These are phyloP conservation scores for Graphilbum ipis-grandicollis DNA, from an alignment of 2,329 filamentous ascomycete species.

Conservation along the genomic window DNA sequence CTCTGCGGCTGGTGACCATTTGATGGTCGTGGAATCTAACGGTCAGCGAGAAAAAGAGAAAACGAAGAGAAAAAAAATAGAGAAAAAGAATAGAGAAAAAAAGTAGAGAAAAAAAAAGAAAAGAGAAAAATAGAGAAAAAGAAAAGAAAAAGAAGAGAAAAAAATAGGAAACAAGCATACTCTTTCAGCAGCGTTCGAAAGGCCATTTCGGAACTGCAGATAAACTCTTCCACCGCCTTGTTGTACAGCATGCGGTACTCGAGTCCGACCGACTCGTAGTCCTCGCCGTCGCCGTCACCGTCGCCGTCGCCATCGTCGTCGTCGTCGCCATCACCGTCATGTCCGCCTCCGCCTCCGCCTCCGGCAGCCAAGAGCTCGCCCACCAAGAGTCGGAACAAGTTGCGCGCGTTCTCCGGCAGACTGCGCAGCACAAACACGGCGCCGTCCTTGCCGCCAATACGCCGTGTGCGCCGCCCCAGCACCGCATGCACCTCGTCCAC, in stretches of 20 bases:
- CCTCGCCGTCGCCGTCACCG: constrained; percentile 22
- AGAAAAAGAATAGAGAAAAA: constrained; percentile 22
- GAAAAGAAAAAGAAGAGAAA: constrained; percentile 6
- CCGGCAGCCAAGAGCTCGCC: constrained; percentile 63
- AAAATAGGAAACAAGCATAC: constrained; percentile 24
- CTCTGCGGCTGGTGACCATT: constrained; percentile 82
- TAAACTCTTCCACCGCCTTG: constrained; percentile 91
- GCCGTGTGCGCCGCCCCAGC: constrained; percentile 61
- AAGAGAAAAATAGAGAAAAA: not conserved
- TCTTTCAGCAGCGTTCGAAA: constrained; percentile 91
- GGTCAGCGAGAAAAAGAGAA: constrained; percentile 12
- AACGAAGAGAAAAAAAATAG: constrained; percentile 5
- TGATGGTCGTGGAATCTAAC: constrained; percentile 83
- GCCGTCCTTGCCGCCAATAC: constrained; percentile 77
- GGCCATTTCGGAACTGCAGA: constrained; percentile 90
- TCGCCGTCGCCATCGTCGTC: constrained; percentile 27
- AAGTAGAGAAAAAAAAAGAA: constrained; percentile 5
- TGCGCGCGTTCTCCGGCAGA: constrained; percentile 81
- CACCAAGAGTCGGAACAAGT: constrained; percentile 69
- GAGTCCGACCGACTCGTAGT: constrained; percentile 48
- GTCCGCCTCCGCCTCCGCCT: constrained; percentile 41
- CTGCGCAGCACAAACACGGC: constrained; percentile 81
- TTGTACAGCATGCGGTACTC: constrained; percentile 88
- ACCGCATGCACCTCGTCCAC: constrained; percentile 84
- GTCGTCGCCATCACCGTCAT: constrained; percentile 75